Conservation (phyloP, 768 basidiomycete genomes). For the Tricholoma furcatifolium region DNA sequence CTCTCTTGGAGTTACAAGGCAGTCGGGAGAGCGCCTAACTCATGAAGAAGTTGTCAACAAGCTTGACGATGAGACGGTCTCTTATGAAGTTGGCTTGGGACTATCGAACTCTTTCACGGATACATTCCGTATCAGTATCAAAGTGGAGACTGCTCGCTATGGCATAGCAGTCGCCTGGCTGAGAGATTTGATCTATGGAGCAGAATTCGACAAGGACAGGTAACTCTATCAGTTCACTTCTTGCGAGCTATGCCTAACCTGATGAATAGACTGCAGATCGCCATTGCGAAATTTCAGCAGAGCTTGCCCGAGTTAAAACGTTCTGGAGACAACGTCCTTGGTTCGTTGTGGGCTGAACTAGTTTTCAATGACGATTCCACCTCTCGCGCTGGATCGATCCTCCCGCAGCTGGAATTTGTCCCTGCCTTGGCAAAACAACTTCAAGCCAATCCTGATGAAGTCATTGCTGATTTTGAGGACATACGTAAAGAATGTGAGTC, state of each 20-base stretch:
- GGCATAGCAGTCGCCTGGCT: conserved; percentile 85
- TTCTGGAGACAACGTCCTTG: conserved; percentile 78
- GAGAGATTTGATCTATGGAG: conserved; percentile 73
- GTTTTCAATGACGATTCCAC: conserved; percentile 71
- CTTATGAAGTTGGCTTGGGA: conserved; percentile 75
- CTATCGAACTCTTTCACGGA: conserved; percentile 69
- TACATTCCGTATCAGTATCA: conserved; percentile 70
- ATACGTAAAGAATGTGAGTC: conserved; percentile 66
- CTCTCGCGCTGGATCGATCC: conserved; percentile 61
- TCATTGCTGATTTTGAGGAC: conserved; percentile 73
- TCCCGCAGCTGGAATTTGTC: conserved; percentile 76
- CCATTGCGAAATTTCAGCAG: conserved; percentile 86
- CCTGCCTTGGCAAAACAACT: conserved; percentile 72
- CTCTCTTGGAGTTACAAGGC: conserved; percentile 74
- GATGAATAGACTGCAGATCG: conserved; percentile 67
- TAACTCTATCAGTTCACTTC: conserved; percentile 23
- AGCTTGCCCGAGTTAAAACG: conserved; percentile 90
- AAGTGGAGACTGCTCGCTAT: conserved; percentile 81
- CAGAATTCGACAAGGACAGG: conserved; percentile 80
- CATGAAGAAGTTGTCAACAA: conserved; percentile 92
- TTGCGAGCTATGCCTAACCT: not conserved
- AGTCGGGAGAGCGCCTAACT: conserved; percentile 64
- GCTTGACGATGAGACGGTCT: conserved; percentile 89
- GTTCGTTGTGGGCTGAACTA: conserved; percentile 65
- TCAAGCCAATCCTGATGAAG: conserved; percentile 67